Base-by-base conservation (phyloP, 208 protist species). In the Leishmania arabica region DNA sequence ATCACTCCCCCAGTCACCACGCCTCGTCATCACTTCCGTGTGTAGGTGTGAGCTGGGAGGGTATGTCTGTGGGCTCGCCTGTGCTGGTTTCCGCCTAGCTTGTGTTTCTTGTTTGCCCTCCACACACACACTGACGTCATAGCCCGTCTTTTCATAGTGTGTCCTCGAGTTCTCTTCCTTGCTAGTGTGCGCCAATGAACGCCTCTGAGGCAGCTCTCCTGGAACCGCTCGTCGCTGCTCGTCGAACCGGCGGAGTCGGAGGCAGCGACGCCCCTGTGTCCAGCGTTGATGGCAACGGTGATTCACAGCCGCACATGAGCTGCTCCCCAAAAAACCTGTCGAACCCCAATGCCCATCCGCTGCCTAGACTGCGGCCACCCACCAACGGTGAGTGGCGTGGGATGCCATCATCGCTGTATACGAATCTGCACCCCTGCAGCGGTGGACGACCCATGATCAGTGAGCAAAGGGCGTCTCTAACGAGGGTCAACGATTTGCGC, bases 121-220 rank as follows among this genome's bases (percentile, higher is more conserved):
- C 66, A 47, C 66, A 49, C 19, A 31, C 66, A 31, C 37, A 37
- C 37, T 37, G 24, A 62, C 31, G 11, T 21, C 62, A 13, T 21
- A 13, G 3, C 8, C 42, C 21, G 17, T 19, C 21, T 47, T 54
- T 54, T 74, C 1, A 9, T 51, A 17, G 21, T 37, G 45, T 51
- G 27, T 74, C 69, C 56, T 74, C 40, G 27, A 76, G 49, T 13
- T 72, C 64, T 81, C n/a, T 37, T 70, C 40, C n/a, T 11, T 70
- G 1, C 31, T 71, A 27, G 37, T n/a, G 37, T 37, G 77, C 54
- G 68, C 53, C 78, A 27, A 69, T 60, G 31, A 80, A 81, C 70
- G 9, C 66, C 58, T 77, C 81, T 49, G 81, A 66, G 5, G 54
- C 74, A 3, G 31, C 72, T 2, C 62, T 78, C 2, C 78, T 78